Percentiles rank a stretch among this genome's conserved stretches.
Conservation (phyloP, 106 monocot genomes). For the Ottelia alismoides region DNA sequence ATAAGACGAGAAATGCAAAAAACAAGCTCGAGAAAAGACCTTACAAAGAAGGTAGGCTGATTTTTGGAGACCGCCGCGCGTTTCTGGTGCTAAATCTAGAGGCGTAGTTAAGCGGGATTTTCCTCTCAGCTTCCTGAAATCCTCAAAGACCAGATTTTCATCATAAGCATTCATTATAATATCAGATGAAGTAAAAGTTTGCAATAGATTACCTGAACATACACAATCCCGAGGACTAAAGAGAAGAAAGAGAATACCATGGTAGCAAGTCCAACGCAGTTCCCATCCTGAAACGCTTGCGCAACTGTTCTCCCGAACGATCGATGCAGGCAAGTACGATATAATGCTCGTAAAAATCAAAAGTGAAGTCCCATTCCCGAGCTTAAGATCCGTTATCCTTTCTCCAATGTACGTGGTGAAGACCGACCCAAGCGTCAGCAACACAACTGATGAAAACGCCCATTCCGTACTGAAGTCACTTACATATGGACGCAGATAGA, state of each 20-base stretch:
- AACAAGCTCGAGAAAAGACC: conserved; percentile 30
- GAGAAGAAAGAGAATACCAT: conserved; percentile 65
- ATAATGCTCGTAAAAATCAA: conserved; percentile 96
- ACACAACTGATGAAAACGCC: conserved; percentile 58
- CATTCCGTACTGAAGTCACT: conserved; percentile 88
- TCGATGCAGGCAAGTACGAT: conserved; percentile 92
- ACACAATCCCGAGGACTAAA: conserved; percentile 91
- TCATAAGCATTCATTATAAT: no score
- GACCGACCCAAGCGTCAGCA: conserved; percentile 86
- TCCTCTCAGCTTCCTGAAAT: conserved; percentile 96
- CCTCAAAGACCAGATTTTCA: no score
- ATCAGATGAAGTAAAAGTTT: no score
- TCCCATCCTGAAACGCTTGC: conserved; percentile 92
- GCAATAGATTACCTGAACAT: conserved; percentile 80
- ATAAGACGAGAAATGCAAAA: no score
- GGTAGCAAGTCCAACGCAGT: conserved; percentile 71
- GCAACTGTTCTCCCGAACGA: conserved; percentile 85
- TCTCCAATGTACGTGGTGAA: conserved; percentile 93
- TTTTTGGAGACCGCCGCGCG: conserved; percentile 69
- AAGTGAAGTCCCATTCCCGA: conserved; percentile 98
- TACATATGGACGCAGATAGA: conserved; percentile 83
- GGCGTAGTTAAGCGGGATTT: conserved; percentile 99
- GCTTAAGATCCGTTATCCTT: conserved; percentile 94
- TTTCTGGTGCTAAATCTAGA: conserved; percentile 85
- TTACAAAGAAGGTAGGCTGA: conserved; percentile 97